phyloP scores from a whole-genome alignment of 2,329 filamentous ascomycete species.

The Pestalotiopsis fici region DNA sequence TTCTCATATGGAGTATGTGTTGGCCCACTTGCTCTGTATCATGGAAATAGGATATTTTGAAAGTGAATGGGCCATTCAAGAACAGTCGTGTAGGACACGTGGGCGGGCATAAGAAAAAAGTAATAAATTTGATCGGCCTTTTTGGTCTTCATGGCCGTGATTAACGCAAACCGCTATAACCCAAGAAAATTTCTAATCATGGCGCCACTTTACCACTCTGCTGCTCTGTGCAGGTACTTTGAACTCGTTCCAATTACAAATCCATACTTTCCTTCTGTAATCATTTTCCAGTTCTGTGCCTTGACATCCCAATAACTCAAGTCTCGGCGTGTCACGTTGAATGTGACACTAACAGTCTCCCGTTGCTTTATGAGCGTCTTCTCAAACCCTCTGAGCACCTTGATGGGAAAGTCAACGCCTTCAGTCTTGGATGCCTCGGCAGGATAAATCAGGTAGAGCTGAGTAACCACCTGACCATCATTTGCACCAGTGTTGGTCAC shows the following conservation, averaged over 20 bases:
- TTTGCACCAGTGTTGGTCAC: slow-evolving; percentile 54
- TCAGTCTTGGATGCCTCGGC: slow-evolving; percentile 14
- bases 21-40: background rate
- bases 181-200: background rate
- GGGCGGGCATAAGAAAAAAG: background rate
- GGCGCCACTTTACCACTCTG: slow-evolving; percentile 10
- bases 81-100: background rate
- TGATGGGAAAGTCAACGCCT: slow-evolving; percentile 62
- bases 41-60: background rate
- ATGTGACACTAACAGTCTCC: slow-evolving; percentile 51
- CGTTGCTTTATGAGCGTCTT: slow-evolving; percentile 63
- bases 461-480: slow-evolving; percentile 44
- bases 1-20: background rate
- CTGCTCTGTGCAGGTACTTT: slow-evolving; percentile 20
- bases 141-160: background rate
- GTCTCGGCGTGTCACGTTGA: slow-evolving; percentile 67
- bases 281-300: slow-evolving; percentile 70
- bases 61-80: no score
- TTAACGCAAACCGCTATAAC: background rate
- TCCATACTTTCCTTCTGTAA: slow-evolving; percentile 42
- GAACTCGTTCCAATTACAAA: slow-evolving; percentile 39
- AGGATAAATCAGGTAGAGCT: slow-evolving; percentile 49
- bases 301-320: slow-evolving; percentile 72
- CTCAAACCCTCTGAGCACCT: slow-evolving; percentile 72
- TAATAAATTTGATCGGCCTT: background rate